These are phyloP conservation scores for Leishmania gerbilli DNA, from an alignment of 208 protist genomes.

Conservation along the genomic window DNA sequence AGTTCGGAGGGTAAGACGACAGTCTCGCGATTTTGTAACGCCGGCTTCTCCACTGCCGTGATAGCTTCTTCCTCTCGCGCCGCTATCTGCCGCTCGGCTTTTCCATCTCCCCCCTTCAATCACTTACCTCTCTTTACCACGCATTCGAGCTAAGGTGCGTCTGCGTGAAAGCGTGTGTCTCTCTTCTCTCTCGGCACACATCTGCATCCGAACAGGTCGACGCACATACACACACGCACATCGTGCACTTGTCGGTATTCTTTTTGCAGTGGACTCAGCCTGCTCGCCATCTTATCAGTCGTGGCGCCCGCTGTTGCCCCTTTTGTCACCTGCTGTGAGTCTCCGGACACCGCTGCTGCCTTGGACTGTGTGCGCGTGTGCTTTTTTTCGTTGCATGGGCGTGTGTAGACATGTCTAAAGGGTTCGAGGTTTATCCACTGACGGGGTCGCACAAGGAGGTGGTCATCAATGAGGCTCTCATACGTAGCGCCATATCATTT, in stretches of 20 bases:
- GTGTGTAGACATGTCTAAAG: constrained; percentile 61
- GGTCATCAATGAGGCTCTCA: constrained; percentile 82
- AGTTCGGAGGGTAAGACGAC: not conserved
- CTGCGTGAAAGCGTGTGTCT: not conserved
- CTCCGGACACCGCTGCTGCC: constrained; percentile 1
- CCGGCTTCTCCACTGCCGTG: not conserved
- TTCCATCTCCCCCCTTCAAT: not conserved
- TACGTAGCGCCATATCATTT: constrained; percentile 77
- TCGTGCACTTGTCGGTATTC: not conserved
- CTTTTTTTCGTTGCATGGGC: not conserved
- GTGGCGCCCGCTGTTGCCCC: not conserved
- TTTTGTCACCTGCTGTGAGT: not conserved
- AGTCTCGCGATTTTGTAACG: not conserved
- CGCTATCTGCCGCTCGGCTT: not conserved
- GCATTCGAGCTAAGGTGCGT: not conserved
- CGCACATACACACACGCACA: not conserved
- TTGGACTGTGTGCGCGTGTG: not conserved
- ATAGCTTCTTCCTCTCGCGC: not conserved
- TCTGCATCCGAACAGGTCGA: not conserved
- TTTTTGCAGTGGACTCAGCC: not conserved
- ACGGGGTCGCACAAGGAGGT: constrained; percentile 68
- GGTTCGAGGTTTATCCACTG: constrained; percentile 68
- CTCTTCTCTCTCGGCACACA: not conserved
- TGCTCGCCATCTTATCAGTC: not conserved
- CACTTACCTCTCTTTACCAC: not conserved